Conservation (phyloP, 2,329 filamentous ascomycete genomes). For the Tolypocladium sp. region DNA sequence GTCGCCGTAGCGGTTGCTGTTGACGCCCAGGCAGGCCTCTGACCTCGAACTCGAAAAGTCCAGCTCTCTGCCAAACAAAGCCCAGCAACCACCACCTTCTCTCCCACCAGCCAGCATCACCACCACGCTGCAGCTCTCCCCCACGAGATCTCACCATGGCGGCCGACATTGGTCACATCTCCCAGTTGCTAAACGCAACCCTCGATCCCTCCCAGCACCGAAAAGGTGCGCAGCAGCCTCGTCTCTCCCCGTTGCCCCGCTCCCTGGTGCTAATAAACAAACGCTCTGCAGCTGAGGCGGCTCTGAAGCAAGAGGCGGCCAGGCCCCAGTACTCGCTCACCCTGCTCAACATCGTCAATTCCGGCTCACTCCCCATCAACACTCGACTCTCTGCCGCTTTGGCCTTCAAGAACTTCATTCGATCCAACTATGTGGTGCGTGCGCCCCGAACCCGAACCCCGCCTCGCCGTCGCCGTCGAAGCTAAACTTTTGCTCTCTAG, state of each 20-base stretch:
- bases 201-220: slow-evolving; percentile 81
- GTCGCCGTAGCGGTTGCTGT: neutral
- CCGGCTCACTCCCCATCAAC: slow-evolving; percentile 60
- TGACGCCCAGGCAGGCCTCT: neutral
- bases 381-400: slow-evolving; percentile 82
- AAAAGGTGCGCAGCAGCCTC: slow-evolving; percentile 55
- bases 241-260: slow-evolving; percentile 11
- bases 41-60: neutral
- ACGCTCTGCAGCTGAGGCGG: slow-evolving; percentile 59
- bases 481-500: slow-evolving; percentile 22
- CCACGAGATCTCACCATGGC: slow-evolving; percentile 36
- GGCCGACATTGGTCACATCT: slow-evolving; percentile 51
- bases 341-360: slow-evolving; percentile 84
- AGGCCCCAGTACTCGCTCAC: slow-evolving; percentile 82
- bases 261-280: slow-evolving; percentile 26
- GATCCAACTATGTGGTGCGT: slow-evolving; percentile 78
- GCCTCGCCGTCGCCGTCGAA: slow-evolving; percentile 4
- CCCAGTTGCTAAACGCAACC: slow-evolving; percentile 82
- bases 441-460: neutral
- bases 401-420: slow-evolving; percentile 98
- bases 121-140: slow-evolving; percentile 9
- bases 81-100: neutral
- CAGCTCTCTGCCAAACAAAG: neutral
- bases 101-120: slow-evolving; percentile 5
- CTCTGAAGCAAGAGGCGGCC: slow-evolving; percentile 68